Evolutionary conservation across 257 asterid species (phyloP), one percentile per base, ranked within the genome.

Genomic region (Nicotiana paniculata): DNA sequence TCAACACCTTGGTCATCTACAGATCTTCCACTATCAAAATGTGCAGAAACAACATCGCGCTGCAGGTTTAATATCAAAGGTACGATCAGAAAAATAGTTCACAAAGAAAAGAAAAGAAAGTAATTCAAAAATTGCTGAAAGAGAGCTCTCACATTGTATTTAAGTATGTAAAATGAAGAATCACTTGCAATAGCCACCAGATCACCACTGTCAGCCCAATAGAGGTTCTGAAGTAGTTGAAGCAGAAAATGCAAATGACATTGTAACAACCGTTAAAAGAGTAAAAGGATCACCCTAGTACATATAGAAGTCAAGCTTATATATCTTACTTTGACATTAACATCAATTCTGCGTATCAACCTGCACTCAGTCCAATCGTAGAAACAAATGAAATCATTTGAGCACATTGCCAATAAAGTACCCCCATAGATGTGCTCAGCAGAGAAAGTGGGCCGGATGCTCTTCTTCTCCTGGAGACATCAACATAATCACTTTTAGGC

Each of bases 181-280:
- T 93, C 98, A 79, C 98, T 91, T 79, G 96, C 93, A 89, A 93
- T 90, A 83, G 98, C 86, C 89, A 93, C 92, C 84, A 93, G 83
- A 90, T 93, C 98, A 64, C 97, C 98, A 43, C 98, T 89, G 81
- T 93, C 98, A 84, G 96, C 98, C 98, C 98, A 94, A 82, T 94
- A 94, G 77, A 94, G 97, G 88, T 94, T 94, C 99, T 95, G 95
- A 43, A 86, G 86, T 80, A 79, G 53, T 83, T 66, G 66, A 75
- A 81, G 79, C 65, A 76, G 51, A 70, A 82, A 30, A 80, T n/a
- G 28, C 13, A 82, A 82, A 75, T 35, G 59, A 88, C 28, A 51
- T 51, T 75, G 63, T 51, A 8, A 48, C 79, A 74, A 75, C 26
- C 43, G 11, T 75, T 32, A 75, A 28, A 75, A 74, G 37, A 24